Conservation (phyloP, 768 basidiomycete genomes). For the Xanthoconium stramineum region DNA sequence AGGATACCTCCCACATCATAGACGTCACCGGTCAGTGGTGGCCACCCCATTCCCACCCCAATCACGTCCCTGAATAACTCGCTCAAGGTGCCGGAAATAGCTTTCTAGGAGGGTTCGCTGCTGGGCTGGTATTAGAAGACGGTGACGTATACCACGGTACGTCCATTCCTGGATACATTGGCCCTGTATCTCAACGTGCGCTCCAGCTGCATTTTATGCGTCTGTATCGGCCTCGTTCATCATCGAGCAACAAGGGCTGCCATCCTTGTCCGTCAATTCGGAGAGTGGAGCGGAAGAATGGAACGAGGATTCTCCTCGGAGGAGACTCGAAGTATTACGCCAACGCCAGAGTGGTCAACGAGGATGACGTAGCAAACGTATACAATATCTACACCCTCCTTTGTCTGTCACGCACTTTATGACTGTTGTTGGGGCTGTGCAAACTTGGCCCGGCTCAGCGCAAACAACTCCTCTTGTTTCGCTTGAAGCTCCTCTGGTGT, state of each 20-base stretch:
- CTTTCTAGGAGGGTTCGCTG: conserved; percentile 82
- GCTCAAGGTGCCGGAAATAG: conserved; percentile 81
- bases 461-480: conserved; percentile 89
- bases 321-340: conserved; percentile 53
- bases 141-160: conserved; percentile 68
- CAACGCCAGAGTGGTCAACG: conserved; percentile 35
- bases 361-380: conserved; percentile 31
- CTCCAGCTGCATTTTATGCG: conserved; percentile 65
- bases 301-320: conserved; percentile 68
- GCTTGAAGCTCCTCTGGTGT: conserved; percentile 86
- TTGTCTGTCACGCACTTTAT: conserved; percentile 8
- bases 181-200: conserved; percentile 14
- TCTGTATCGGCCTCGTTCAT: conserved; percentile 79
- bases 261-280: conserved; percentile 38
- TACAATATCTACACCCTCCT: conserved; percentile 18
- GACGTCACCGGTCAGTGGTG: conserved; percentile 72
- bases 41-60: not conserved
- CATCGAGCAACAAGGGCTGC: conserved; percentile 81
- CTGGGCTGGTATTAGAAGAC: conserved; percentile 55
- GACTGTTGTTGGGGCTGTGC: conserved; percentile 52
- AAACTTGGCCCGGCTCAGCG: conserved; percentile 82
- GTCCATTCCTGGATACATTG: conserved; percentile 14
- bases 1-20: conserved; percentile 48
- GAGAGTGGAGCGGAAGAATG: conserved; percentile 42
- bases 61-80: conserved; percentile 1